These are phyloP conservation scores for Aspergillus neoniger DNA, from an alignment of 2,329 filamentous ascomycete species.

Conservation along the genomic window DNA sequence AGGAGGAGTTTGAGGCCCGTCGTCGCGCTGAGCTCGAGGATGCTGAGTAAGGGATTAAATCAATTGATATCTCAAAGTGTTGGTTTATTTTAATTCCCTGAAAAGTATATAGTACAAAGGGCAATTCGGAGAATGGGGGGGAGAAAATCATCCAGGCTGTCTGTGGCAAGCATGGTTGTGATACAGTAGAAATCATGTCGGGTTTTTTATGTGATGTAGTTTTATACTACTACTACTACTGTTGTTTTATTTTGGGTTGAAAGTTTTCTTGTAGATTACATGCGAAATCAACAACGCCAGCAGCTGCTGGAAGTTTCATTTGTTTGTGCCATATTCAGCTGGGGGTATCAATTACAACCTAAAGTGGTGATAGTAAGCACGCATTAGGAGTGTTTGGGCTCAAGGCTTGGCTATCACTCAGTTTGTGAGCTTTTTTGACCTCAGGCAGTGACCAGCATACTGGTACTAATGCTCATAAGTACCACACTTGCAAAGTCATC, in stretches of 20 bases:
- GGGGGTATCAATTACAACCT: too few species aligned
- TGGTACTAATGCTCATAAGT: too few species aligned
- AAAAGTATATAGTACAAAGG: background rate
- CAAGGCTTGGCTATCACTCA: too few species aligned
- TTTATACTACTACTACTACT: background rate
- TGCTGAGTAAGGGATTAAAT: constrained; percentile 33
- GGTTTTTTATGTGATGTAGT: background rate
- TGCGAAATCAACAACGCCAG: constrained; percentile 5
- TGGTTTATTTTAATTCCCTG: background rate
- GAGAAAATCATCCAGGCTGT: background rate
- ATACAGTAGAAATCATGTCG: constrained; percentile 5
- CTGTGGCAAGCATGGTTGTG: constrained; percentile 6
- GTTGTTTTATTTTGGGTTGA: background rate
- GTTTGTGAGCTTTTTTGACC: too few species aligned
- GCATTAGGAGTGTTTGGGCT: too few species aligned
- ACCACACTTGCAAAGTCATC: too few species aligned
- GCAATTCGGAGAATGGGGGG: background rate
- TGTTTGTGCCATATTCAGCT: background rate
- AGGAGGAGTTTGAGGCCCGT: constrained; percentile 47
- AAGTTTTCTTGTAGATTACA: constrained; percentile 3
- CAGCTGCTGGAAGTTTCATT: background rate
- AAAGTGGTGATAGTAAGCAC: too few species aligned
- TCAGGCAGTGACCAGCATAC: too few species aligned
- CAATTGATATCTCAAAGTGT: background rate
- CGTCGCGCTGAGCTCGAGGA: constrained; percentile 34